Evolutionary conservation across 2,329 filamentous ascomycete genomes (phyloP).

Genomic region (Metarhizium rileyi): DNA sequence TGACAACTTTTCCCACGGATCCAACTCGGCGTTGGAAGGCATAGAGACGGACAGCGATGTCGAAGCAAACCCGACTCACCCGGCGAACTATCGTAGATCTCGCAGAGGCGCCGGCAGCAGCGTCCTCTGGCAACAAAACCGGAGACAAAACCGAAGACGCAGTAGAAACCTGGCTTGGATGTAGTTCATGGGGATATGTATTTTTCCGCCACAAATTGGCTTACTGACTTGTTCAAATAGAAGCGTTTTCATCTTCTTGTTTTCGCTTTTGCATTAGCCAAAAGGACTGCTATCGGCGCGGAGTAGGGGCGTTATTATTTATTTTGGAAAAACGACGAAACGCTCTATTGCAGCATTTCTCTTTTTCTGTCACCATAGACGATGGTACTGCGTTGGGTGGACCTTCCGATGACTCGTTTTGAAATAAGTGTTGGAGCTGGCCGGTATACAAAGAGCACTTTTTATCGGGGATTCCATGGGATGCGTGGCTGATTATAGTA

Average conservation of each 20-base stretch:
- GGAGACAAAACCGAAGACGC: constrained; percentile 40
- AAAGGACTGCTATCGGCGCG: not conserved
- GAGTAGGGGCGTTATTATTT: constrained; percentile 1
- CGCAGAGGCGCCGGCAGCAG: constrained; percentile 24
- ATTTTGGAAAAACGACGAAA: not conserved
- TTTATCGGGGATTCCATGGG: not conserved
- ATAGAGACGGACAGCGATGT: constrained; percentile 21
- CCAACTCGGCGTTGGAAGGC: constrained; percentile 30
- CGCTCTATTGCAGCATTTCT: too few relatives aligned
- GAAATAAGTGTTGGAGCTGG: not conserved
- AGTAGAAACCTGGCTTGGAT: constrained; percentile 39
- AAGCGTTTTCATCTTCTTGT: not conserved
- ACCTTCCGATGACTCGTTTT: not conserved
- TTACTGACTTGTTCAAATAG: too few relatives aligned
- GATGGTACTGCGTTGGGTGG: too few relatives aligned
- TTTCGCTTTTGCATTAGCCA: not conserved
- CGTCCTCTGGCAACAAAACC: constrained; percentile 46
- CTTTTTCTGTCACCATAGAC: too few relatives aligned
- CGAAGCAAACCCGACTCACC: constrained; percentile 8
- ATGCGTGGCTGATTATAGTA: not conserved
- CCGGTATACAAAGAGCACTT: not conserved
- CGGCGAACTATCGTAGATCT: constrained; percentile 13
- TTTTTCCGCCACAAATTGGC: not conserved
- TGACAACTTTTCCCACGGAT: constrained; percentile 36
- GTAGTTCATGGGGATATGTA: constrained; percentile 14